These are phyloP conservation scores for Leccinum boreale DNA, from an alignment of 768 basidiomycete genomes.

Conservation along the genomic window DNA sequence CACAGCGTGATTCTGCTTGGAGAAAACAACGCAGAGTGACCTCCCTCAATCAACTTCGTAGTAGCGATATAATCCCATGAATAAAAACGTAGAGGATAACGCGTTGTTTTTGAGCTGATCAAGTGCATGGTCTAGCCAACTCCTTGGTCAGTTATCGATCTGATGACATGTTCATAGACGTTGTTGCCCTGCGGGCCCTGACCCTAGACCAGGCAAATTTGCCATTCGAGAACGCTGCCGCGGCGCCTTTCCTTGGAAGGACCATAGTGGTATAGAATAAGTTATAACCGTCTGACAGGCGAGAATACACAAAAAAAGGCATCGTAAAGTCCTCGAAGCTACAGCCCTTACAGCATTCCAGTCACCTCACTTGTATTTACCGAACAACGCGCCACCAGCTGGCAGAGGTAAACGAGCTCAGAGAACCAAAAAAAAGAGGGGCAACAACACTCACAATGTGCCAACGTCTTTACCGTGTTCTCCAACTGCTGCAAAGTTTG, in stretches of 20 bases:
- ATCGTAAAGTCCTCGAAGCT: background rate
- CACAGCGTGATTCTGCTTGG: no score
- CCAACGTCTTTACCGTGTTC: constrained; percentile 41
- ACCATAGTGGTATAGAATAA: background rate
- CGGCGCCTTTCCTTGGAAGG: background rate
- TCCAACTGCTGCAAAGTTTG: constrained; percentile 50
- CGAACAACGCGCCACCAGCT: constrained; percentile 2
- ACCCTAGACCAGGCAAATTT: background rate
- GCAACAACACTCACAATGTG: constrained; percentile 45
- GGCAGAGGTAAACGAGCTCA: background rate
- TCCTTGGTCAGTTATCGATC: no score
- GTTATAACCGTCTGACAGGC: no score
- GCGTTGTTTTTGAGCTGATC: no score
- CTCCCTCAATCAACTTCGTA: no score
- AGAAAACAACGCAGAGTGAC: no score
- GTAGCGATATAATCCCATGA: no score
- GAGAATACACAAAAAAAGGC: background rate
- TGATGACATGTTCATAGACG: no score
- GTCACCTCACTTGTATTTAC: constrained; percentile 4
- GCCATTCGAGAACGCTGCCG: background rate
- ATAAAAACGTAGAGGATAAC: no score
- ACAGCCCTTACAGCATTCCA: background rate
- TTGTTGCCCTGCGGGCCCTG: no score
- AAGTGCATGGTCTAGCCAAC: no score
- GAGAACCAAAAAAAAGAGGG: background rate